Conservation (phyloP, 139 green algal genomes). For the Tetradesmus obliquus region DNA sequence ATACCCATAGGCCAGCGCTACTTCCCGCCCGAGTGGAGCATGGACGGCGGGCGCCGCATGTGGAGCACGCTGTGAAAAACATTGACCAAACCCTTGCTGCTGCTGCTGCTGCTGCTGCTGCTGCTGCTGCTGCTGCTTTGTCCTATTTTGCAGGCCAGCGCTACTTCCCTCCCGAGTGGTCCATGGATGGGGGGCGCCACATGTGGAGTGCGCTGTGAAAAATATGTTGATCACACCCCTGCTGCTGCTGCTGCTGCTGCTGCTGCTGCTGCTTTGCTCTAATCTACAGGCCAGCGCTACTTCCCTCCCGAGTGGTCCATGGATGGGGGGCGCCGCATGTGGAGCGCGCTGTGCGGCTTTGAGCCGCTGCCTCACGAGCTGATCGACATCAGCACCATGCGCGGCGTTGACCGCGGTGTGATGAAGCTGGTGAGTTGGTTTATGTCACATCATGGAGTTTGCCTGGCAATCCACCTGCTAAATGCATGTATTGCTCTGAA, state of each 20-base stretch:
- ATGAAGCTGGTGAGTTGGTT: slow-evolving; percentile 10
- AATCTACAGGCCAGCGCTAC: slow-evolving; percentile 4
- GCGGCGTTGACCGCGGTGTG: background rate
- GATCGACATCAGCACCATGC: background rate
- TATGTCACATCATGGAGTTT: background rate
- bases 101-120: background rate
- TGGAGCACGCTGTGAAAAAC: background rate
- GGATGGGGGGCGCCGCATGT: slow-evolving; percentile 2
- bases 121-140: background rate
- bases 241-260: too few species aligned
- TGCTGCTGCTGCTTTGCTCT: background rate
- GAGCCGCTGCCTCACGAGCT: slow-evolving; percentile 19
- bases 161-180: slow-evolving; percentile 18
- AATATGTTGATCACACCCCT: background rate
- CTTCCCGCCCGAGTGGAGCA: slow-evolving; percentile 5
- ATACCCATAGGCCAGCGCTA: background rate
- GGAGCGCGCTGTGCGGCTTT: slow-evolving; percentile 25
- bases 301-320: slow-evolving; percentile 21
- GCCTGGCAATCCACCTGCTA: background rate
- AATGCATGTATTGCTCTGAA: background rate
- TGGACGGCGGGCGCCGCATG: background rate
- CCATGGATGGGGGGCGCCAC: background rate
- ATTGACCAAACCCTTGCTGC: background rate
- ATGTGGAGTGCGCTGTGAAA: background rate
- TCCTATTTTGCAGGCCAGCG: background rate